A percentile compares a stretch with the other conserved stretches of the same genome.
Evolutionary conservation across 345 rosid genomes (phyloP).

Genomic region (Boechera retrofracta): DNA sequence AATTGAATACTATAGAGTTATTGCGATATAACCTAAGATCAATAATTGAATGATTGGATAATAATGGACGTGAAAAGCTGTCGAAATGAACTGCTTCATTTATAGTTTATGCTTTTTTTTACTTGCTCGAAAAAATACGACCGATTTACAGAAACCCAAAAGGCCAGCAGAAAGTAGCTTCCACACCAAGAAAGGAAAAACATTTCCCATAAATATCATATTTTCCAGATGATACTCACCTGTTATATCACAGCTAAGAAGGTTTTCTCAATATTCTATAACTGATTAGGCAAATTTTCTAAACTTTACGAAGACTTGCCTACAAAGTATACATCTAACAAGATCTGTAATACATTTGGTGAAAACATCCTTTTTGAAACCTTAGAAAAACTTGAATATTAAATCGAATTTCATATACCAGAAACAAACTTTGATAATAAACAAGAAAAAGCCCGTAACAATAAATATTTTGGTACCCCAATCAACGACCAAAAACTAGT

Average conservation of each 20-base stretch:
- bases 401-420: background rate
- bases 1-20: slow-evolving; percentile 16
- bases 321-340: too few species aligned
- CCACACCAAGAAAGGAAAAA: background rate
- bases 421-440: background rate
- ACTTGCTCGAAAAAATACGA: slow-evolving; percentile 7
- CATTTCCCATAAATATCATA: background rate
- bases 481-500: slow-evolving; percentile 5
- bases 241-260: background rate
- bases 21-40: slow-evolving; percentile 40
- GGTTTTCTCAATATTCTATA: too few species aligned
- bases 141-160: background rate
- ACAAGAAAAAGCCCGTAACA: background rate
- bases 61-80: slow-evolving; percentile 44
- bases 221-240: background rate
- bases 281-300: too few species aligned
- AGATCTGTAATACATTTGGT: too few species aligned
- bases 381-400: background rate
- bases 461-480: background rate
- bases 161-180: slow-evolving; percentile 6
- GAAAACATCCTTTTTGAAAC: background rate
- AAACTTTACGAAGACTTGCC: background rate
- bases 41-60: slow-evolving; percentile 43
- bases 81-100: slow-evolving; percentile 23
- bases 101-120: slow-evolving; percentile 28